A percentile compares a stretch with the other conserved stretches of the same genome.
These are phyloP conservation scores for Coemansia reversa DNA, from an alignment of 192 early-diverging fungal genomes.

Conservation along the genomic window DNA sequence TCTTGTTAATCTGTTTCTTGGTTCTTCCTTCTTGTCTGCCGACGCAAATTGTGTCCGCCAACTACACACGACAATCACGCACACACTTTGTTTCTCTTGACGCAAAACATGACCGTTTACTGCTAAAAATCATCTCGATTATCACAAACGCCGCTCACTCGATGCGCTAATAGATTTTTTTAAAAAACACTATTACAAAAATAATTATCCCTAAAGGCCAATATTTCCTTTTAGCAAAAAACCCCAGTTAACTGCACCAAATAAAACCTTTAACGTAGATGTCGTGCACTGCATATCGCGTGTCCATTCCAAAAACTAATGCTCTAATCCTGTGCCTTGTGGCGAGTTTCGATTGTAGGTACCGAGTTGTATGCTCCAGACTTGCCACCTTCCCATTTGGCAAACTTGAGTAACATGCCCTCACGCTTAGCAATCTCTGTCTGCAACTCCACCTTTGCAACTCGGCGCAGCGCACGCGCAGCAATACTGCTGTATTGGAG, in stretches of 20 bases:
- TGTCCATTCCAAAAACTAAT: neutral
- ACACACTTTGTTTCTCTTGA: no score
- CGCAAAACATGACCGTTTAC: no score
- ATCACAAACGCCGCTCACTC: no score
- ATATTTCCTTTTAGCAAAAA: neutral
- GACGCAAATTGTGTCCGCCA: no score
- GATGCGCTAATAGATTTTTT: no score
- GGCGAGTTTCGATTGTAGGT: slow-evolving; percentile 39
- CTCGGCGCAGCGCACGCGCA: slow-evolving; percentile 51
- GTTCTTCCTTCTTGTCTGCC: no score
- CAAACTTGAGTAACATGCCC: slow-evolving; percentile 40
- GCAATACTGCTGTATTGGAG: slow-evolving; percentile 56
- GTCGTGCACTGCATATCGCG: no score
- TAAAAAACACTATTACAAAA: no score
- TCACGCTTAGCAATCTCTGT: slow-evolving; percentile 52
- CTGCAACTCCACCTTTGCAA: slow-evolving; percentile 43
- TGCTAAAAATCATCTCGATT: no score
- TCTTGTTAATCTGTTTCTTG: no score
- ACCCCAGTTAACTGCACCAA: neutral
- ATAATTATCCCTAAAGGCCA: neutral
- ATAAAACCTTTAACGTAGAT: no score
- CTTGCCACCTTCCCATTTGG: slow-evolving; percentile 53
- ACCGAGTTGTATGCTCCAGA: slow-evolving; percentile 19
- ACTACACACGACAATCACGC: no score
- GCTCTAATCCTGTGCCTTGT: slow-evolving; percentile 41